Conservation (phyloP, 352 stramenopile genomes). For the Labyrinthula sp. region DNA sequence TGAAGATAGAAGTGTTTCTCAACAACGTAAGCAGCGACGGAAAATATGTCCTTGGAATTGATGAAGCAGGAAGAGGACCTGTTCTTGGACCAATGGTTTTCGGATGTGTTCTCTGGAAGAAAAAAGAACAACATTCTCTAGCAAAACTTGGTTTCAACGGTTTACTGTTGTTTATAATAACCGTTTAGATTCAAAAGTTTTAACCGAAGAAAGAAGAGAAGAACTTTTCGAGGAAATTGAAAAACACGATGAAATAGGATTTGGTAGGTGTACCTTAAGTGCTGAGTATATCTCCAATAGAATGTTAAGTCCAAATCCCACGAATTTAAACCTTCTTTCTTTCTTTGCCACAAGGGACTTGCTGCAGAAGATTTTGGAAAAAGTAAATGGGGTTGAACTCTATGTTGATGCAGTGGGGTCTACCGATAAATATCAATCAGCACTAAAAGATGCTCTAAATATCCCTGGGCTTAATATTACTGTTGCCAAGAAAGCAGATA, state of each 20-base stretch:
- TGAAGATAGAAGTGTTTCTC: no score
- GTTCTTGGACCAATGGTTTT: conserved; percentile 86
- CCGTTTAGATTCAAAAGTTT: conserved; percentile 80
- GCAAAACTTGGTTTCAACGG: conserved; percentile 62
- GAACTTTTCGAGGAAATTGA: conserved; percentile 64
- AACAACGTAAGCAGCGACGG: no score
- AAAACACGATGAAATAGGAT: conserved; percentile 50
- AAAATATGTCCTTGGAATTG: conserved; percentile 70
- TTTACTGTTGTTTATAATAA: no score
- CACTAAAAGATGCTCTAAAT: conserved; percentile 53
- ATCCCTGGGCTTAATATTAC: conserved; percentile 66
- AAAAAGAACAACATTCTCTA: conserved; percentile 51
- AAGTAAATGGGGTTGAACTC: conserved; percentile 57
- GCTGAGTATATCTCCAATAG: conserved; percentile 75
- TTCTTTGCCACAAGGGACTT: conserved; percentile 71
- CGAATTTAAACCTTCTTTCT: conserved; percentile 76
- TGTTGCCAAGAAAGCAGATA: conserved; percentile 85
- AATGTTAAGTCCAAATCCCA: conserved; percentile 64
- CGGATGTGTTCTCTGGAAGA: conserved; percentile 63
- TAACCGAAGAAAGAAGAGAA: conserved; percentile 57
- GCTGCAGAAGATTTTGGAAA: conserved; percentile 60
- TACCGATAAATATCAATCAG: conserved; percentile 60
- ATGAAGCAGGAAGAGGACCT: conserved; percentile 71
- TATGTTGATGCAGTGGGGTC: conserved; percentile 84
- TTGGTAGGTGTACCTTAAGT: conserved; percentile 62